Evolutionary conservation across 441 rosid genomes (phyloP).

Genomic region (Populus hybrid): DNA sequence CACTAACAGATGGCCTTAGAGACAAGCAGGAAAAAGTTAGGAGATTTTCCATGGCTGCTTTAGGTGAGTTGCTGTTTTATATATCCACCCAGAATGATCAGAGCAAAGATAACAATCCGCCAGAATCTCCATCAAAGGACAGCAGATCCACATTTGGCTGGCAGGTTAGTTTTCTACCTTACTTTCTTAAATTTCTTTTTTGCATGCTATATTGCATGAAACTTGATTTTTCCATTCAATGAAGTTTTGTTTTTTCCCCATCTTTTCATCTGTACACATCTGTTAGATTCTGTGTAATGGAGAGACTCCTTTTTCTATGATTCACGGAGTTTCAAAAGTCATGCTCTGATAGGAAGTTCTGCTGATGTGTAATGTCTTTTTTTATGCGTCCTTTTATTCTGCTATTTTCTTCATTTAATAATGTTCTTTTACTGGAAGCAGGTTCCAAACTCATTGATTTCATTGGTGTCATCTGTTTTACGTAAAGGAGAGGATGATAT

Average conservation of each 20-base stretch:
- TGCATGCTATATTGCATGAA: too few species aligned
- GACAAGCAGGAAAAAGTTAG: constrained; percentile 94
- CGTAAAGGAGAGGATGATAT: constrained; percentile 96
- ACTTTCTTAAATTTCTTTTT: too few species aligned
- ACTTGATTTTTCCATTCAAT: too few species aligned
- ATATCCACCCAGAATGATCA: constrained; percentile 92
- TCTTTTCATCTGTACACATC: too few species aligned
- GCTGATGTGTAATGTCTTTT: not conserved
- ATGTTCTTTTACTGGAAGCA: constrained; percentile 30
- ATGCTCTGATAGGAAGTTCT: too few species aligned
- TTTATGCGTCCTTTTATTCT: constrained; percentile 5
- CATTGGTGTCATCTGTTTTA: constrained; percentile 80
- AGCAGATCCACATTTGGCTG: constrained; percentile 59
- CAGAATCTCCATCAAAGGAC: constrained; percentile 86
- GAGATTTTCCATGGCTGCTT: constrained; percentile 97
- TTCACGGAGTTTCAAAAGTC: not conserved
- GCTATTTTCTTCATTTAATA: constrained; percentile 14
- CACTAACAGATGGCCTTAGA: constrained; percentile 85
- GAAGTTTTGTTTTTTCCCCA: too few species aligned
- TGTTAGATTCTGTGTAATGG: too few species aligned
- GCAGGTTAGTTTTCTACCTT: constrained; percentile 61
- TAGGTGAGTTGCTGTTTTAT: constrained; percentile 93
- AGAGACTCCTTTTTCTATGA: not conserved
- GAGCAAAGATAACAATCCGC: constrained; percentile 52
- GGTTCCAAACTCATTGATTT: constrained; percentile 93